These are phyloP conservation scores for Coccomyxa sp. DNA, from an alignment of 139 green algal genomes.

Conservation along the genomic window DNA sequence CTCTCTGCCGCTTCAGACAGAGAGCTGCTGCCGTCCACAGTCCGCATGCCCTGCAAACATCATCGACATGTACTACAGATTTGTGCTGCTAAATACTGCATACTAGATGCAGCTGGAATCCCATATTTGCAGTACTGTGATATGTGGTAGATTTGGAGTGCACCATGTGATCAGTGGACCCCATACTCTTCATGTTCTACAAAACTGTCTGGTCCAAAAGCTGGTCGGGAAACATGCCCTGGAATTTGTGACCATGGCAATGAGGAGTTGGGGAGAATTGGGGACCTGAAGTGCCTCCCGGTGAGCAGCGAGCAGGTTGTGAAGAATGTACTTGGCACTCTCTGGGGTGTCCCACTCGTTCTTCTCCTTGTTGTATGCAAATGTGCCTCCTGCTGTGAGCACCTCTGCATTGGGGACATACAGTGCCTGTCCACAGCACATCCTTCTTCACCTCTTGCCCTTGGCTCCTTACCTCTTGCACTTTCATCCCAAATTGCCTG, in stretches of 20 bases:
- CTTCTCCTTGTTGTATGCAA: conserved; percentile 20
- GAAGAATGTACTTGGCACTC: conserved; percentile 53
- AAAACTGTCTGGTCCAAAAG: background rate
- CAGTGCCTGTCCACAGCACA: conserved; percentile 13
- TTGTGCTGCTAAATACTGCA: no score
- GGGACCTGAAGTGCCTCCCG: background rate
- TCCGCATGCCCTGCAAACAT: no score
- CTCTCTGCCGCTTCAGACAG: no score
- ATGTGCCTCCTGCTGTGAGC: conserved; percentile 49
- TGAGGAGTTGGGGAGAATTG: background rate
- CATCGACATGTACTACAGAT: no score
- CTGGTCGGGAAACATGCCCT: background rate
- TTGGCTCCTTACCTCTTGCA: background rate
- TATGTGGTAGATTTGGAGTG: background rate
- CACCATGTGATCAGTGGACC: background rate
- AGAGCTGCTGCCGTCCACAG: no score
- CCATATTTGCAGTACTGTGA: background rate
- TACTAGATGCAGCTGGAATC: no score
- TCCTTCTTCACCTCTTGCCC: background rate
- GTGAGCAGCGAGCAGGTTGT: conserved; percentile 36
- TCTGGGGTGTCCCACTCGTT: conserved; percentile 58
- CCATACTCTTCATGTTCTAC: background rate
- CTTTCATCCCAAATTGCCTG: background rate
- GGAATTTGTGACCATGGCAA: background rate
- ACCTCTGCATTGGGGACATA: conserved; percentile 57